Conservation (phyloP, 2,329 filamentous ascomycete genomes). For the Teratosphaeria gauchensis region DNA sequence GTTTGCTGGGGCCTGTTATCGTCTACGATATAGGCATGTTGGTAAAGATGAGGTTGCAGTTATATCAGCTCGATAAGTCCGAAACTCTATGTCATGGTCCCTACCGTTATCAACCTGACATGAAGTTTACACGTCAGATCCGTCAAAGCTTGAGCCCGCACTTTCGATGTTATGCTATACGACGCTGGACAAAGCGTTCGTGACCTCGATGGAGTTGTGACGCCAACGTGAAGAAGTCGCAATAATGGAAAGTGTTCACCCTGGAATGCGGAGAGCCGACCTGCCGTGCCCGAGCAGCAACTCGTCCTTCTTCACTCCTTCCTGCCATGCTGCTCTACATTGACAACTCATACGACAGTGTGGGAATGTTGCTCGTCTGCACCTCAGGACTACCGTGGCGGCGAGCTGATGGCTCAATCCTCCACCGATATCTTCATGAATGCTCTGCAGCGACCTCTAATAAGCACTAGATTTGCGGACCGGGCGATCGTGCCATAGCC, state of each 20-base stretch:
- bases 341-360: not conserved
- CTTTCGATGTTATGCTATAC: not conserved
- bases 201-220: too few relatives aligned
- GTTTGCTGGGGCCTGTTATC: not conserved
- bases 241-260: not conserved
- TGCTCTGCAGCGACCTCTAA: not conserved
- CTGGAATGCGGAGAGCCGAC: not conserved
- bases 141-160: too few relatives aligned
- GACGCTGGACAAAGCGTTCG: too few relatives aligned
- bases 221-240: too few relatives aligned
- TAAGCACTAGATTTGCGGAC: not conserved
- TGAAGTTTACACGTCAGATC: too few relatives aligned
- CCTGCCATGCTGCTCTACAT: not conserved
- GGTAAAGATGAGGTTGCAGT: not conserved
- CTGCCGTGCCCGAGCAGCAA: not conserved
- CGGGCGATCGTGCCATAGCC: not conserved
- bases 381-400: too few relatives aligned
- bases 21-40: too few relatives aligned
- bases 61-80: not conserved
- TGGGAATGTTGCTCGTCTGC: too few relatives aligned
- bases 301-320: not conserved
- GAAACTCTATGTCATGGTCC: not conserved
- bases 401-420: not conserved
- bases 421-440: not conserved
- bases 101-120: not conserved